A percentile compares a stretch with the other conserved stretches of the same genome.
Conservation (phyloP, 2,329 filamentous ascomycete genomes). For the Pseudocercospora fuligena region DNA sequence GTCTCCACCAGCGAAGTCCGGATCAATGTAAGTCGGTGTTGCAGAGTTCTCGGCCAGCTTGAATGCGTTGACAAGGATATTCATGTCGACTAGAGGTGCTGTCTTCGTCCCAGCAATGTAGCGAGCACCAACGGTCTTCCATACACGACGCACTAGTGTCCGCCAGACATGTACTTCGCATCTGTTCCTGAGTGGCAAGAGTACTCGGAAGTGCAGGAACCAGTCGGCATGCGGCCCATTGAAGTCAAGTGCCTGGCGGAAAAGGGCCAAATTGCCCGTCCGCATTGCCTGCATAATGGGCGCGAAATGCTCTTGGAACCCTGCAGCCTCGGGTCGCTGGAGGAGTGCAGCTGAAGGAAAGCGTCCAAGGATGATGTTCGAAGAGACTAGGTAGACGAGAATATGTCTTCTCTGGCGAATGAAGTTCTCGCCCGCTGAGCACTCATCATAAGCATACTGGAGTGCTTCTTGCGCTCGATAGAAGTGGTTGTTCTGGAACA, state of each 20-base stretch:
- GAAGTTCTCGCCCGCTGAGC: slow-evolving; percentile 55
- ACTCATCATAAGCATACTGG: slow-evolving; percentile 79
- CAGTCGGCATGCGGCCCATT: slow-evolving; percentile 65
- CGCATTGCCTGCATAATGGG: slow-evolving; percentile 75
- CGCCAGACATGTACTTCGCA: slow-evolving; percentile 85
- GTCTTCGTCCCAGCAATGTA: slow-evolving; percentile 51
- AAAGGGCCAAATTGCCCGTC: slow-evolving; percentile 73
- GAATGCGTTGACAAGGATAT: slow-evolving; percentile 68
- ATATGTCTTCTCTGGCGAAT: slow-evolving; percentile 75
- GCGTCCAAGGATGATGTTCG: slow-evolving; percentile 82
- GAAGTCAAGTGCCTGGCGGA: slow-evolving; percentile 69
- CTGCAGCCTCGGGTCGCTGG: slow-evolving; percentile 69
- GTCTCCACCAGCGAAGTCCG: slow-evolving; percentile 50
- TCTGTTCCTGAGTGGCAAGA: slow-evolving; percentile 75
- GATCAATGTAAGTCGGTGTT: slow-evolving; percentile 49
- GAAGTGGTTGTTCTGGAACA: slow-evolving; percentile 84
- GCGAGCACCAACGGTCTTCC: slow-evolving; percentile 76
- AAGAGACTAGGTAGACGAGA: slow-evolving; percentile 80
- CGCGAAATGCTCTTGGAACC: slow-evolving; percentile 68
- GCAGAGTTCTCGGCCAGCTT: slow-evolving; percentile 65
- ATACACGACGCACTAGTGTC: slow-evolving; percentile 76
- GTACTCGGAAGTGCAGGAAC: slow-evolving; percentile 75
- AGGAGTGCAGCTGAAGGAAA: slow-evolving; percentile 74
- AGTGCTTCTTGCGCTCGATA: slow-evolving; percentile 75
- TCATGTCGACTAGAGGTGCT: slow-evolving; percentile 74